Base-by-base conservation (phyloP, 1,284 basidiomycete genomes). In the Irpex rosettiformis region DNA sequence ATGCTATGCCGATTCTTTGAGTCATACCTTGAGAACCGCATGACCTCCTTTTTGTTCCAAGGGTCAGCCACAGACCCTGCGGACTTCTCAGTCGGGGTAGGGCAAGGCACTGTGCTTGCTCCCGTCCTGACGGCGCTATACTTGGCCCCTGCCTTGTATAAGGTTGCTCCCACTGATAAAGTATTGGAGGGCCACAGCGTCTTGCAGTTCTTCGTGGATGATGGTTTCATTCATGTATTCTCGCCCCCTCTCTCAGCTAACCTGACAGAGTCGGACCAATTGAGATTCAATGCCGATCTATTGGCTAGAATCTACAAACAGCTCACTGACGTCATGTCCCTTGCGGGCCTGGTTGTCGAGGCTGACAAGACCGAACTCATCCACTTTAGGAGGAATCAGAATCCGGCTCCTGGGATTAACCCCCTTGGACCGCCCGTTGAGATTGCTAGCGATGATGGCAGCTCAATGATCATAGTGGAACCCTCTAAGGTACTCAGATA, bases 401-500 rank as follows among this genome's bases (percentile, higher is more conserved):
- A 5, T 28, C 10, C 33, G 52, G 52, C 24, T 24, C 8, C 43
- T 18, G 8, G 16, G 8, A 18, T 4, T 6, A 8, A 47, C 7
- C 43, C 43, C 11, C 18, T 47, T 13, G 43, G 43, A 13, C 43
- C 43, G 11, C 11, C 7, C 8, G 11, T 24, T 47, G 43, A 18
- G 30, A 5, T 33, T 11, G 43, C 43, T 24, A 47, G 18, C 43
- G n/a, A 8, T 24, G 8, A 33, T 11, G 43, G 18, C 43, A 18
- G 43, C 11, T 8, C 8, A 8, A 24, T 18, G 11, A 8, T 8
- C n/a, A 47, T 6, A 4, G 24, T 21, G 7, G 21, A 5, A 5
- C 60, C 62, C 0, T 2, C 7, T 2, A 8, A n/a, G 0, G 18
- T n/a, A 1, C 57, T 59, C 11, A 48, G 63, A 3, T 76, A 73